Evolutionary conservation across 371 early-diverging fungal genomes (phyloP).

Genomic region (Coemansia sp.): DNA sequence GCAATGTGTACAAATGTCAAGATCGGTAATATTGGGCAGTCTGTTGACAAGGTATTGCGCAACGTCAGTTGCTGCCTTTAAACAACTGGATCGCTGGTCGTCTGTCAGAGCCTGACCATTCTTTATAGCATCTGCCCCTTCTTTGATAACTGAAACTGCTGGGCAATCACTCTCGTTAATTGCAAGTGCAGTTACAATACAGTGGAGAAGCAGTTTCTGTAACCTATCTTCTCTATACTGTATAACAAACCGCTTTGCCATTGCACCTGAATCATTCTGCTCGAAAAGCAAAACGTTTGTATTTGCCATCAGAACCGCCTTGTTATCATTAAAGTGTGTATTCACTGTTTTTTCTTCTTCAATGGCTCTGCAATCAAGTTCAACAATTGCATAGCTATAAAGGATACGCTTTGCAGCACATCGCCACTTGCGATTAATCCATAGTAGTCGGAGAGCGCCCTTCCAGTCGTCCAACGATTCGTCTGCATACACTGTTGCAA

Average conservation of each 20-base stretch:
- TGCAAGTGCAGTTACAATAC: background rate
- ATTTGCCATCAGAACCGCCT: background rate
- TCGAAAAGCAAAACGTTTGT: background rate
- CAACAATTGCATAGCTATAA: background rate
- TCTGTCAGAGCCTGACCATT: background rate
- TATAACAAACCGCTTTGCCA: background rate
- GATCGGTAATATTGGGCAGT: background rate
- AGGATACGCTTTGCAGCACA: background rate
- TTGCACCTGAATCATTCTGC: background rate
- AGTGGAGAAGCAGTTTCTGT: background rate
- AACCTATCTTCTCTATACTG: background rate
- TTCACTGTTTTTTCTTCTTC: background rate
- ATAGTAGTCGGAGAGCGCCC: background rate
- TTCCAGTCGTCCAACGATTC: background rate
- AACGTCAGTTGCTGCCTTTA: background rate
- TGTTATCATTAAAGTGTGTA: background rate
- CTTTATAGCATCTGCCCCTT: background rate
- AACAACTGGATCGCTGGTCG: background rate
- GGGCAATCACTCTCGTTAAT: background rate
- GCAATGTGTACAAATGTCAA: background rate
- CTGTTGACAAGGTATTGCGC: background rate
- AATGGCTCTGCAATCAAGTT: background rate
- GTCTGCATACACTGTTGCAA: background rate
- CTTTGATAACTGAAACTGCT: background rate
- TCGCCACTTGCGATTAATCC: background rate